Percentiles rank a stretch among this genome's conserved stretches.
Conservation (phyloP, 768 basidiomycete species). For the Pleurotus tuoliensis region DNA sequence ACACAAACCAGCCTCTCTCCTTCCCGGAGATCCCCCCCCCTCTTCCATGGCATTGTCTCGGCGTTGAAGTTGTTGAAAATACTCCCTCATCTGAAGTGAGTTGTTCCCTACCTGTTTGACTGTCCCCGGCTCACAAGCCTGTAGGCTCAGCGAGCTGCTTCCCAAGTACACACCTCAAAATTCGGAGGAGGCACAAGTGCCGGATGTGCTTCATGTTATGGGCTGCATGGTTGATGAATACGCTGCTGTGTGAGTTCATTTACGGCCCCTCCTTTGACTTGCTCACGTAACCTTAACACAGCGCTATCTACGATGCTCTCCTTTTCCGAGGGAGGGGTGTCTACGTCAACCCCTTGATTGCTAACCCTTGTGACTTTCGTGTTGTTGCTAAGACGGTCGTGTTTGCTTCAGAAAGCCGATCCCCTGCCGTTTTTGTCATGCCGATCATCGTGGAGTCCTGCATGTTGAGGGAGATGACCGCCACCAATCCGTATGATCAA, state of each 20-base stretch:
- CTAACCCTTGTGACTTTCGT: neutral
- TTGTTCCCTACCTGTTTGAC: neutral
- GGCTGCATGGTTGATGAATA: neutral
- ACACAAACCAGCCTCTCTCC: too few relatives aligned
- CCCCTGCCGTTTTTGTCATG: neutral
- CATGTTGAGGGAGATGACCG: neutral
- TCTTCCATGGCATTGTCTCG: too few relatives aligned
- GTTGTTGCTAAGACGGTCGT: neutral
- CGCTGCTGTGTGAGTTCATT: neutral
- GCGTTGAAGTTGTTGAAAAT: too few relatives aligned
- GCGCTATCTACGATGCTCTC: neutral
- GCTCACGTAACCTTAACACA: neutral
- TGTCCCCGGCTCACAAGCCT: neutral
- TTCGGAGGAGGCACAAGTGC: neutral
- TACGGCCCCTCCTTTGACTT: neutral
- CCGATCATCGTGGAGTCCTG: neutral
- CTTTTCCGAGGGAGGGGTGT: neutral
- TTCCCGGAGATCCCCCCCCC: too few relatives aligned
- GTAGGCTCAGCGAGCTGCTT: neutral
- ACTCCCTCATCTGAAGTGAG: too few relatives aligned
- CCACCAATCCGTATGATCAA: neutral
- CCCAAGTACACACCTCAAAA: neutral
- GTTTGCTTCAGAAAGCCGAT: neutral
- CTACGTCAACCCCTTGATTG: neutral
- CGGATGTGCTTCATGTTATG: neutral